Evolutionary conservation across 345 rosid genomes (phyloP).

Genomic region (Eucalyptus camaldulensis): DNA sequence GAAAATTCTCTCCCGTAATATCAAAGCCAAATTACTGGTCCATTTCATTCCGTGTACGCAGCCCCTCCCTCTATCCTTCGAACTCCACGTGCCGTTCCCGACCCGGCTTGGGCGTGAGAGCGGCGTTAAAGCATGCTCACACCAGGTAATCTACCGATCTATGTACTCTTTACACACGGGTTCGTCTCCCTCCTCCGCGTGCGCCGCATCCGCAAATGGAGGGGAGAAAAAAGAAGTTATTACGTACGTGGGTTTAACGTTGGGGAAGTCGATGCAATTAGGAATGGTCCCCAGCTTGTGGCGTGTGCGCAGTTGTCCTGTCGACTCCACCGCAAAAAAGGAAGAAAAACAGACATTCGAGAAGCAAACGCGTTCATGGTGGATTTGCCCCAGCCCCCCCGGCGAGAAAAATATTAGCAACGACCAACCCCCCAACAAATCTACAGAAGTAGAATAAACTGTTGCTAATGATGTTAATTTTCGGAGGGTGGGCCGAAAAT

Average conservation of each 20-base stretch:
- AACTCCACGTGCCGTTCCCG: background rate
- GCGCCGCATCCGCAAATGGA: background rate
- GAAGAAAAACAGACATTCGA: background rate
- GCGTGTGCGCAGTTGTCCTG: background rate
- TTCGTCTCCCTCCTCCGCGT: background rate
- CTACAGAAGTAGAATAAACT: background rate
- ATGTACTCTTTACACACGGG: background rate
- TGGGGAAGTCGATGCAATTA: background rate
- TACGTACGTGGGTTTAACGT: background rate
- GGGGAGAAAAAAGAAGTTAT: background rate
- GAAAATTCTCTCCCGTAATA: too few relatives aligned
- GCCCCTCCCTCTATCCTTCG: background rate
- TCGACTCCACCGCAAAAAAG: background rate
- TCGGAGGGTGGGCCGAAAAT: background rate
- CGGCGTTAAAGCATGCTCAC: background rate
- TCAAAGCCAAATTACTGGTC: background rate
- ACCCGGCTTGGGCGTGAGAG: background rate
- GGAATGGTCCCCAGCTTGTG: background rate
- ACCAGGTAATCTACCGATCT: fast-evolving
- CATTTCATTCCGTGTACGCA: background rate
- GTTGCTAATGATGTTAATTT: background rate
- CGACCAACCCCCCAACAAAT: too few relatives aligned
- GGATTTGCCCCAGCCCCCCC: background rate
- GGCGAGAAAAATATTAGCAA: background rate
- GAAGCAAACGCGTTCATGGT: background rate